Evolutionary conservation across 2,329 filamentous ascomycete genomes (phyloP), one percentile per base, ranked within the genome.

Genomic region (Alternaria rosae): DNA sequence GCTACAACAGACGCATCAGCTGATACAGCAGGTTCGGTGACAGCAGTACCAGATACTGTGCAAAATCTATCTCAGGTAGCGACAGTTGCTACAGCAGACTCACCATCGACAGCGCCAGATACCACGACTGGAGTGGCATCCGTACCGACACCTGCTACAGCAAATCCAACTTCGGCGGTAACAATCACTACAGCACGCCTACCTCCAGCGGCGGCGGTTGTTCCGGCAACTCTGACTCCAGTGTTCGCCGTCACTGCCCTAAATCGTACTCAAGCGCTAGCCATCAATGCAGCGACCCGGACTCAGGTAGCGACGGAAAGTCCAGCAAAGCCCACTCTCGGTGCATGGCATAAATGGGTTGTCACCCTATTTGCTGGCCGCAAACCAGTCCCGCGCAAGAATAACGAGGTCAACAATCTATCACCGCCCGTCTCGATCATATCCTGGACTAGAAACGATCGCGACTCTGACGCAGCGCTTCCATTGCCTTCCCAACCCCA

Each of bases 361-460:
- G 48, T 71, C 10, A 45, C 23, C 3, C 59, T 70, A 3, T 69
- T 70, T 38, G 58, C 64, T 6, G 64, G 66, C 6, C 59, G 58
- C 47, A 61, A 53, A 35, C 15, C 43, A 10, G 43, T 25, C 23
- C 15, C 25, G 43, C 25, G 15, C 3, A 26, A 5, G n/a, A 3
- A n/a, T 13, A 6, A 41, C 15, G 20, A 47, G 13, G 25, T 32
- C 28, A 28, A 4, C 41, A 55, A 15, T 20, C 0, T 7, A 26
- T 25, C 51, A 38, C 47, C 28, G 20, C 28, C 47, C 30, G 30
- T 35, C 15, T 51, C 47, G 20, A 25, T 51, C 47, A 51, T 51
- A 15, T 51, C 47, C 20, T 51, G 47, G 47, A 8, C 1, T 35
- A 51, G 47, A 21, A 30, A 38, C 28, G 25, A 26, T 4, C 21